Percentiles rank a stretch among this genome's conserved stretches.
These are phyloP conservation scores for Solanum bulbocastanum DNA, from an alignment of 257 asterid species.

Conservation along the genomic window DNA sequence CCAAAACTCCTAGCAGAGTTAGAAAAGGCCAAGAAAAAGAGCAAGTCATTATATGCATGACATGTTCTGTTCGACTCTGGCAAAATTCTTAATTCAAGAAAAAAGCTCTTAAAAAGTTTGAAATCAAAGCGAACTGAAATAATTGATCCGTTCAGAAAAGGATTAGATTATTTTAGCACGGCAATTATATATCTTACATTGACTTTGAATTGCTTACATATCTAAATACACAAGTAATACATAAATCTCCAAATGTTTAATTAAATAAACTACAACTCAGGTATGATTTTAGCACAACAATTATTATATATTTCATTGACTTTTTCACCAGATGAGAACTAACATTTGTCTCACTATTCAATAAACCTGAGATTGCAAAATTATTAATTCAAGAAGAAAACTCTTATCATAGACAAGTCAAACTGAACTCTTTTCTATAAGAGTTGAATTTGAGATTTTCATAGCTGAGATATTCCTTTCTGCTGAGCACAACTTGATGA, in stretches of 20 bases:
- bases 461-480: background rate
- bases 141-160: background rate
- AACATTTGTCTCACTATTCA: background rate
- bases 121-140: background rate
- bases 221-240: background rate
- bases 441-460: background rate
- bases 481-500: background rate
- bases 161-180: background rate
- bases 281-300: background rate
- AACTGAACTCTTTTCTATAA: background rate
- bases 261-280: background rate
- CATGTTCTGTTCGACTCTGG: too few species aligned
- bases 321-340: background rate
- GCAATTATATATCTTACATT: too few species aligned
- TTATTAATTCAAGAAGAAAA: background rate
- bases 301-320: background rate
- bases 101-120: too few species aligned
- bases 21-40: background rate
- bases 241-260: background rate
- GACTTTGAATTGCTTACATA: background rate
- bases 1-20: background rate
- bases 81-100: background rate
- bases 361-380: background rate
- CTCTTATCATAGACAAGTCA: background rate
- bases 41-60: too few species aligned